Percentiles rank a stretch among this genome's conserved stretches.
These are phyloP conservation scores for Phytophthora pisi DNA, from an alignment of 352 stramenopile species.

Conservation along the genomic window DNA sequence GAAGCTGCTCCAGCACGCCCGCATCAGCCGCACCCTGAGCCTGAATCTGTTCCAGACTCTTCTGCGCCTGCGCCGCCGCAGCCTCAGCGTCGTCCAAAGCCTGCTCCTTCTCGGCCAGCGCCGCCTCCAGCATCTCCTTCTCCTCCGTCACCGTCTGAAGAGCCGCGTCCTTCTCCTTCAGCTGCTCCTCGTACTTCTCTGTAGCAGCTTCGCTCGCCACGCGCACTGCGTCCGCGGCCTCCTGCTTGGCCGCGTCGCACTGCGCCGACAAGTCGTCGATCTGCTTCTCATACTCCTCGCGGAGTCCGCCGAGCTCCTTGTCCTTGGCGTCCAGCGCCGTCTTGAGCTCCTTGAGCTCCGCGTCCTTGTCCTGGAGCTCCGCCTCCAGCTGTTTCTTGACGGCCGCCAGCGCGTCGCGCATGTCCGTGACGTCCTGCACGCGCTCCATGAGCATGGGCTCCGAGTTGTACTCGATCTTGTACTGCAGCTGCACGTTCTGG, in stretches of 20 bases:
- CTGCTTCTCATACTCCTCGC: constrained; percentile 47
- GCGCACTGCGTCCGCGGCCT: constrained; percentile 37
- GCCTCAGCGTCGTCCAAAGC: constrained; percentile 30
- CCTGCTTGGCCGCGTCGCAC: constrained; percentile 41
- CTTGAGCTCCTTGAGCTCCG: constrained; percentile 46
- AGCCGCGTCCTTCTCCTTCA: constrained; percentile 43
- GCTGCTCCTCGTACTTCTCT: constrained; percentile 36
- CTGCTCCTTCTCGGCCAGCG: constrained; percentile 42
- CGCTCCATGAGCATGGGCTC: constrained; percentile 85
- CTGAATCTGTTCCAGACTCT: constrained; percentile 39
- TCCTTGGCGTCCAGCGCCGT: constrained; percentile 45
- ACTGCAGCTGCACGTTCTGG: constrained; percentile 85
- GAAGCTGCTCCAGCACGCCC: constrained; percentile 24
- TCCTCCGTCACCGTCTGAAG: constrained; percentile 20
- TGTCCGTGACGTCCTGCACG: constrained; percentile 81
- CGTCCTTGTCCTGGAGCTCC: constrained; percentile 74
- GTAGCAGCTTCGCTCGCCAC: constrained; percentile 36
- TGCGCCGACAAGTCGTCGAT: constrained; percentile 43
- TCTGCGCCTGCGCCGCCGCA: constrained; percentile 15
- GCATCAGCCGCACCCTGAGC: constrained; percentile 22
- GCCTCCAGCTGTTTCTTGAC: constrained; percentile 22
- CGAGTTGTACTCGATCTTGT: constrained; percentile 83
- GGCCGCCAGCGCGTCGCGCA: constrained; percentile 41
- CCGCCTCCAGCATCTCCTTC: constrained; percentile 33
- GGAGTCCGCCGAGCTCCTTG: constrained; percentile 39